These are phyloP conservation scores for Chlamydomonas eustigma DNA, from an alignment of 139 green algal species.

Conservation along the genomic window DNA sequence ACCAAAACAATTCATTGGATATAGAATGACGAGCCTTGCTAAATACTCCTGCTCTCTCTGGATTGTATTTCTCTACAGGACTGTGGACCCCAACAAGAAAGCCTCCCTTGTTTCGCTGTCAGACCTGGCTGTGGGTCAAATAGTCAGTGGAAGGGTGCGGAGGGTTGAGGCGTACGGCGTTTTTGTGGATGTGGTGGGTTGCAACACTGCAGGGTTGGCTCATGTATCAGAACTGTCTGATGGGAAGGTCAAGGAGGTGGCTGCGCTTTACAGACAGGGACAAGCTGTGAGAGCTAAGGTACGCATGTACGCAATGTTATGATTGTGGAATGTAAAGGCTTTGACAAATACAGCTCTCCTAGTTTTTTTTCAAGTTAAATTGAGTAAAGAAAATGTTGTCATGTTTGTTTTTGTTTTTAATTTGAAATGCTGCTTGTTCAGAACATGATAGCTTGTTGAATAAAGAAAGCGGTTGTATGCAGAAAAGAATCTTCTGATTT, in stretches of 20 bases:
- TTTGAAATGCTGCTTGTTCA: too few relatives aligned
- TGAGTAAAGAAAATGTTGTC: too few relatives aligned
- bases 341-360: too few relatives aligned
- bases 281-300: conserved; percentile 14
- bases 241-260: conserved; percentile 53
- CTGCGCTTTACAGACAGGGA: conserved; percentile 12
- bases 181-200: conserved; percentile 60
- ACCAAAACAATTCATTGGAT: too few relatives aligned
- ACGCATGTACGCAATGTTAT: neutral
- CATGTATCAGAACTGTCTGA: conserved; percentile 82
- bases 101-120: conserved; percentile 13
- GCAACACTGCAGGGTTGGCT: conserved; percentile 56
- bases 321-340: neutral
- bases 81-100: neutral
- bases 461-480: too few relatives aligned
- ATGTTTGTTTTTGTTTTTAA: too few relatives aligned
- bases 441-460: too few relatives aligned
- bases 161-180: conserved; percentile 78
- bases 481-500: too few relatives aligned
- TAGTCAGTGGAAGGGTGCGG: conserved; percentile 45
- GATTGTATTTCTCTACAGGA: neutral
- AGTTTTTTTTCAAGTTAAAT: too few relatives aligned
- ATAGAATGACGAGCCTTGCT: too few relatives aligned
- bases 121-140: conserved; percentile 45
- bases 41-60: too few relatives aligned